Evolutionary conservation across 177 flowering plant genomes (phyloP).

Genomic region (Vitis hybrid): DNA sequence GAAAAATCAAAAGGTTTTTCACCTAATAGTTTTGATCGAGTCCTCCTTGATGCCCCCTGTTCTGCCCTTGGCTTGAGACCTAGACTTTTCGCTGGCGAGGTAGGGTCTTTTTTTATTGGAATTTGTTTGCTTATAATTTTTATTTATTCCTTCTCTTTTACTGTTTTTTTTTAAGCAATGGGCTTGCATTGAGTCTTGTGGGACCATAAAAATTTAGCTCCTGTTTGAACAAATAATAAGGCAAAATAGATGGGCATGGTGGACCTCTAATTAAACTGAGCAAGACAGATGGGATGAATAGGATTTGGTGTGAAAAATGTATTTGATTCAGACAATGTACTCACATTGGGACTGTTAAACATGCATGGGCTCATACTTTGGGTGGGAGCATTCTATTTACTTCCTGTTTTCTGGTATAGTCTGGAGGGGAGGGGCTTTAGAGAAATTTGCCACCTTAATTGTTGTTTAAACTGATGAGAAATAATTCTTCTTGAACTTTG

Average conservation of each 20-base stretch:
- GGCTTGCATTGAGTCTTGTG: neutral
- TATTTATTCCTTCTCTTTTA: neutral
- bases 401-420: neutral
- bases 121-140: slow-evolving; percentile 1
- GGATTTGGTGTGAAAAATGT: neutral
- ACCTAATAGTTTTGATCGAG: slow-evolving; percentile 84
- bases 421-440: too few species aligned
- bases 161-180: neutral
- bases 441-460: too few species aligned
- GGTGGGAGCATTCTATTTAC: neutral
- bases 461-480: too few species aligned
- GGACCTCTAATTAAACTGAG: neutral
- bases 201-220: neutral
- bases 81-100: slow-evolving; percentile 86
- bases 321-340: neutral
- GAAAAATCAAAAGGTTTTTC: slow-evolving; percentile 75
- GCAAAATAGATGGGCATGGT: too few species aligned
- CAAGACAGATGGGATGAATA: neutral
- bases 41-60: slow-evolving; percentile 98
- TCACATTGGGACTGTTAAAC: neutral
- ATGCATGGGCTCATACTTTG: neutral
- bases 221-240: too few species aligned
- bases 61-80: slow-evolving; percentile 99
- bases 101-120: slow-evolving; percentile 13
- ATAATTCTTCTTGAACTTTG: too few species aligned